Evolutionary conservation across 2,329 filamentous ascomycete species (phyloP).

Genomic region (Pseudonectria buxi): DNA sequence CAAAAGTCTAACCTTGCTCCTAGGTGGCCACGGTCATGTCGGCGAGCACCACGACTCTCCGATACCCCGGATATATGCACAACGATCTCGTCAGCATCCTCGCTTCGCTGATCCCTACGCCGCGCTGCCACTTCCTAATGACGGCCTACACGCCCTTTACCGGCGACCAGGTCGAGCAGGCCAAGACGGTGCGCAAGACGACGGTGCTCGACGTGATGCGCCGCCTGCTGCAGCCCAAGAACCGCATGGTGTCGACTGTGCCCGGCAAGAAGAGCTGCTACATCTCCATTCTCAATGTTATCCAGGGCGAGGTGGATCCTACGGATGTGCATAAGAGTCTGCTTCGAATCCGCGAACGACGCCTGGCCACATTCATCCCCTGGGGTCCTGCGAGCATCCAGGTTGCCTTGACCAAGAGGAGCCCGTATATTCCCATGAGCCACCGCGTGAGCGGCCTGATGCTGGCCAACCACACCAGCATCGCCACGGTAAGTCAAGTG

Average conservation of each 20-base stretch:
- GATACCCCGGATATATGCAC: slow-evolving; percentile 99
- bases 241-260: slow-evolving; percentile 96
- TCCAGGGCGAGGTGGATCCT: slow-evolving; percentile 95
- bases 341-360: slow-evolving; percentile 87
- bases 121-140: slow-evolving; percentile 95
- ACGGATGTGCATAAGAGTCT: slow-evolving; percentile 98
- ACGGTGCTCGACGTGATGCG: slow-evolving; percentile 98
- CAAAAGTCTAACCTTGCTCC: slow-evolving; percentile 4
- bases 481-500: slow-evolving; percentile 62
- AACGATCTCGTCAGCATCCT: slow-evolving; percentile 97
- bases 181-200: slow-evolving; percentile 95
- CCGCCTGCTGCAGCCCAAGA: slow-evolving; percentile 90
- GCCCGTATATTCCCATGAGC: slow-evolving; percentile 88
- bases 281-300: slow-evolving; percentile 97
- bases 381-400: slow-evolving; percentile 98
- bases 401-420: slow-evolving; percentile 92
- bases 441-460: slow-evolving; percentile 94
- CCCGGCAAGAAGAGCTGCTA: slow-evolving; percentile 97
- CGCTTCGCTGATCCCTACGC: slow-evolving; percentile 91
- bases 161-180: slow-evolving; percentile 90
- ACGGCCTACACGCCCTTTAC: slow-evolving; percentile 98
- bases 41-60: slow-evolving; percentile 88
- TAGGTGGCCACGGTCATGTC: slow-evolving; percentile 96
- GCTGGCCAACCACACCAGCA: slow-evolving; percentile 96
- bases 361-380: slow-evolving; percentile 92